Percentiles rank a stretch among this genome's conserved stretches.
These are phyloP conservation scores for Camellia lanceoleosa DNA, from an alignment of 148 eudicot genomes.

Conservation along the genomic window DNA sequence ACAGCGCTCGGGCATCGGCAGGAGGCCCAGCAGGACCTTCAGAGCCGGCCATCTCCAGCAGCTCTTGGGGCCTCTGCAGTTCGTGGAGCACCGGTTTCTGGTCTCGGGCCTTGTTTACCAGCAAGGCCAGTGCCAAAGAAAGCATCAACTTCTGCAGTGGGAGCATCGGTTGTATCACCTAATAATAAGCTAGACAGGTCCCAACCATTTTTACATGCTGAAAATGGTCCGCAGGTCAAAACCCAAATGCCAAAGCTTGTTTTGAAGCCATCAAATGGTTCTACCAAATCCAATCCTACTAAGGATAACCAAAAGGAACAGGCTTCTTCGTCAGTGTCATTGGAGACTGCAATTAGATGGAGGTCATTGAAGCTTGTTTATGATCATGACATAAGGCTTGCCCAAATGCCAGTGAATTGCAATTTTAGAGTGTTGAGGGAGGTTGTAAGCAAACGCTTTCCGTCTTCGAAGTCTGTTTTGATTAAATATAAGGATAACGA, in stretches of 20 bases:
- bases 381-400: conserved; percentile 87
- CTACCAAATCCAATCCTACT: conserved; percentile 38
- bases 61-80: conserved; percentile 94
- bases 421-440: conserved; percentile 72
- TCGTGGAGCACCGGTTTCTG: conserved; percentile 75
- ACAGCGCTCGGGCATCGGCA: conserved; percentile 52
- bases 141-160: conserved; percentile 26
- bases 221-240: conserved; percentile 60
- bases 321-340: conserved; percentile 17
- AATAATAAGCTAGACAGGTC: conserved; percentile 50
- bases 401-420: conserved; percentile 85
- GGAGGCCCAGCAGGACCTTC: conserved; percentile 75
- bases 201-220: conserved; percentile 34
- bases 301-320: conserved; percentile 40
- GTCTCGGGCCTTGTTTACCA: conserved; percentile 90
- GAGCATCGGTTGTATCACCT: conserved; percentile 21
- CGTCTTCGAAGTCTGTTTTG: conserved; percentile 71
- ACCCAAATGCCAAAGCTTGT: conserved; percentile 56
- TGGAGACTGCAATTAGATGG: conserved; percentile 32
- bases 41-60: conserved; percentile 84
- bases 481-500: conserved; percentile 84
- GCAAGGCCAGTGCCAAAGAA: conserved; percentile 78
- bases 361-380: conserved; percentile 90
- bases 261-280: conserved; percentile 62
- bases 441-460: conserved; percentile 64